Evolutionary conservation across 78 protist species (phyloP).

Genomic region (Andalucia godoyi): DNA sequence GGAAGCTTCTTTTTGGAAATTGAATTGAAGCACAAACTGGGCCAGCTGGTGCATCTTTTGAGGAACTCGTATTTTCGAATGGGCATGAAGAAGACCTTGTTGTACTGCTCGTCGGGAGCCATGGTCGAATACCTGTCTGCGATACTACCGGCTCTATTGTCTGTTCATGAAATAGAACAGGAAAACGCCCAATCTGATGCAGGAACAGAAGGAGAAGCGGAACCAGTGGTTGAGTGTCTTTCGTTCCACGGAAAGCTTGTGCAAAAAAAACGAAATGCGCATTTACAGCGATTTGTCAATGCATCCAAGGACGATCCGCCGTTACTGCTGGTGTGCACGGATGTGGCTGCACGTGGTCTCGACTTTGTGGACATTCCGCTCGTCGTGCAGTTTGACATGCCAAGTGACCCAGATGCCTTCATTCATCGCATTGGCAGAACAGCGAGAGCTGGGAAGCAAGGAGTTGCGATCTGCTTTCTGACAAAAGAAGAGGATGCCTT

Average conservation of each 20-base stretch:
- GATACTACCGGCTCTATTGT: too few species aligned
- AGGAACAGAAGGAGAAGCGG: too few species aligned
- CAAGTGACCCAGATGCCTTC: conserved; percentile 70
- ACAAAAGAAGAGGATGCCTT: conserved; percentile 45
- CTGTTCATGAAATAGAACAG: too few species aligned
- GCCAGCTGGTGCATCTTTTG: conserved; percentile 22
- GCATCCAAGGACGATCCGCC: neutral
- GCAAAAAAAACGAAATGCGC: conserved; percentile 28
- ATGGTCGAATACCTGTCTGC: conserved; percentile 56
- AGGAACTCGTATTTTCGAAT: too few species aligned
- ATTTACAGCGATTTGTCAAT: neutral
- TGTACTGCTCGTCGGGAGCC: conserved; percentile 79
- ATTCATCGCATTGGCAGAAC: conserved; percentile 85
- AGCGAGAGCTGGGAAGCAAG: conserved; percentile 69
- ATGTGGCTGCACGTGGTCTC: conserved; percentile 74
- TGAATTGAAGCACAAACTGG: conserved; percentile 22
- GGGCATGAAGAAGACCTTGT: conserved; percentile 40
- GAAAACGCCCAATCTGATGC: too few species aligned
- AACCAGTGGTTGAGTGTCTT: too few species aligned
- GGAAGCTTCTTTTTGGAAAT: conserved; percentile 23
- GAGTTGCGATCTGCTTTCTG: conserved; percentile 48
- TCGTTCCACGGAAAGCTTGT: conserved; percentile 71
- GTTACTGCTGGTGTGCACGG: conserved; percentile 58
- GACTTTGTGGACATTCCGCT: conserved; percentile 77
- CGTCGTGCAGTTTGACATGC: conserved; percentile 78